Evolutionary conservation across 148 eudicot species (phyloP).

Genomic region (Suaeda aralocaspica): DNA sequence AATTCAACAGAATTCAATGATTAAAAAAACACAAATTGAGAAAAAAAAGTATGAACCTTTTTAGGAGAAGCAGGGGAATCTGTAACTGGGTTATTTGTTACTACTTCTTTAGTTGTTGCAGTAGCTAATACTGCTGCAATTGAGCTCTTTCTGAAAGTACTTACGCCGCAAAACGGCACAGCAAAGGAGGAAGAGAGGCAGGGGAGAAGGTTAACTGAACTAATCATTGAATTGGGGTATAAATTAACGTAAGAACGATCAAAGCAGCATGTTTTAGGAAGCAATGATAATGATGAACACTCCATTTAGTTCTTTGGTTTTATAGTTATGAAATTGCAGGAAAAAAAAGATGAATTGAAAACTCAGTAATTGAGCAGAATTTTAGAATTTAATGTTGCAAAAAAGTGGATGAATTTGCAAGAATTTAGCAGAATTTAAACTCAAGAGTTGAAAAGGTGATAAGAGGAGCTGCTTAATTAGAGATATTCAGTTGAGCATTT

Average conservation of each 20-base stretch:
- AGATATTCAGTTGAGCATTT: too few relatives aligned
- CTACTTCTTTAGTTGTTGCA: conserved; percentile 6
- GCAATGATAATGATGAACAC: conserved; percentile 18
- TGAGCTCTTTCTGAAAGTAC: background rate
- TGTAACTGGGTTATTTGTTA: conserved; percentile 8
- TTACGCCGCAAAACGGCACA: conserved; percentile 10
- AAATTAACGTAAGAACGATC: conserved; percentile 3
- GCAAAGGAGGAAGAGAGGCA: background rate
- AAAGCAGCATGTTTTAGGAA: conserved; percentile 12
- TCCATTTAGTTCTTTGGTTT: conserved; percentile 19
- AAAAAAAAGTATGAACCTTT: conserved; percentile 18
- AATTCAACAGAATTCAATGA: background rate
- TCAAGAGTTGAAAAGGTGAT: too few relatives aligned
- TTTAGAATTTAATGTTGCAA: too few relatives aligned
- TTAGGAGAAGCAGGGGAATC: conserved; percentile 11
- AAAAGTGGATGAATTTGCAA: too few relatives aligned
- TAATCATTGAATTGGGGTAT: conserved; percentile 16
- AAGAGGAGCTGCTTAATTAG: too few relatives aligned
- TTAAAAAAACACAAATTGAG: background rate
- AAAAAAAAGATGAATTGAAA: too few relatives aligned
- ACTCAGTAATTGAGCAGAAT: too few relatives aligned
- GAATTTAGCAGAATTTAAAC: too few relatives aligned
- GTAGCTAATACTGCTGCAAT: background rate
- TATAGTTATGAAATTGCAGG: background rate
- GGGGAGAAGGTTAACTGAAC: background rate